Evolutionary conservation across 345 rosid genomes (phyloP), one percentile per base, ranked within the genome.

Genomic region (Brassica nigra): DNA sequence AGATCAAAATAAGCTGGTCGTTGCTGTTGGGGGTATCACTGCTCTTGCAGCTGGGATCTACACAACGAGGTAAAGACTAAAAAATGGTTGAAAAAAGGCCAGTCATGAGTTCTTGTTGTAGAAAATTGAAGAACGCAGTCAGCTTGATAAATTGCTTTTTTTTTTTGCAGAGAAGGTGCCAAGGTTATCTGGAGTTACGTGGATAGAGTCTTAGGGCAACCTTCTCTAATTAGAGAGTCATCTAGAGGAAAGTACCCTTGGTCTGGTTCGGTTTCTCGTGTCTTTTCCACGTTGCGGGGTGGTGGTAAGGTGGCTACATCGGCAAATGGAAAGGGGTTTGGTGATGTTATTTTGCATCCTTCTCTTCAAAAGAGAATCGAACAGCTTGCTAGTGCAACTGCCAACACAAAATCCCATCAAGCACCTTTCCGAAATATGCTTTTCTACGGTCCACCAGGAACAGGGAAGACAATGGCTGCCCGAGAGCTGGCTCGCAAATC

Each of bases 391-490:
- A 85, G 78, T 78, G 96, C 98, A 76, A 95, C 99, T 75, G 97
- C 99, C 66, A 95, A 95, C 85, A 95, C 99, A 14, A 95, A 95
- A 86, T 81, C 94, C 31, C 99, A 95, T 81, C 88, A 91, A 73
- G 98, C 99, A 36, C 99, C 99, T 9, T 95, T 90, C 77, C 86
- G 98, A 66, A 95, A 95, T 81, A 89, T 95, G 93, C 92, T 95
- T 68, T 93, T 95, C 84, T 91, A 93, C 64, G 99, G 99, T 37
- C 99, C 99, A 70, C 99, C 99, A 70, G 99, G 99, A 80, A 95
- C 99, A 27, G 99, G 99, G 70, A 95, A 95, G 84, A 93, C 99
- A 36, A 93, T 95, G 98, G 99, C 97, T 79, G 99, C 99, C 42
- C 87, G 97, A 85, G 97, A 95, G 82, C 84, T 93, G 49, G 97